A percentile compares a stretch with the other conserved stretches of the same genome.
These are phyloP conservation scores for Epichloe glyceriae DNA, from an alignment of 2,329 filamentous ascomycete species.

Conservation along the genomic window DNA sequence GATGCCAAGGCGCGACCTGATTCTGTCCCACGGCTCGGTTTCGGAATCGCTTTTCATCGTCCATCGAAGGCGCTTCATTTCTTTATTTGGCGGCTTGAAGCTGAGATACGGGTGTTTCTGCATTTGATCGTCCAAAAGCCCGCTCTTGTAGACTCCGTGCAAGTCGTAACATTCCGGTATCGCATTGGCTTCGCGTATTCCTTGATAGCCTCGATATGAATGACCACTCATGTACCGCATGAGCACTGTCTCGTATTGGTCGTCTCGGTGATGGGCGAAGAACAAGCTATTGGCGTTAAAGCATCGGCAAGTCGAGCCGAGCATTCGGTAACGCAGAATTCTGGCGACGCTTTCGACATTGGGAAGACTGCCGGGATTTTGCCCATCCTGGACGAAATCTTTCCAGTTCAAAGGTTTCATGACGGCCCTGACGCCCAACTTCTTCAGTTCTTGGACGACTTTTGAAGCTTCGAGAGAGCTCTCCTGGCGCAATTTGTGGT, in stretches of 20 bases:
- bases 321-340: slow-evolving; percentile 54
- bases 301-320: slow-evolving; percentile 49
- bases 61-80: slow-evolving; percentile 17
- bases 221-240: slow-evolving; percentile 62
- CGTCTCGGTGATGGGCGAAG: slow-evolving; percentile 77
- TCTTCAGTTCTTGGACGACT: slow-evolving; percentile 28
- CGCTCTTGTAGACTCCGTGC: slow-evolving; percentile 57
- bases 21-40: slow-evolving; percentile 10
- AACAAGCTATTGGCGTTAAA: slow-evolving; percentile 47
- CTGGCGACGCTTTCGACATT: slow-evolving; percentile 72
- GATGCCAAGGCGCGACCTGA: slow-evolving; percentile 8
- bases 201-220: slow-evolving; percentile 54
- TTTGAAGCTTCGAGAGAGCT: slow-evolving; percentile 38
- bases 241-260: slow-evolving; percentile 81
- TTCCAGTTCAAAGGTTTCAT: slow-evolving; percentile 34
- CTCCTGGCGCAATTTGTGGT: slow-evolving; percentile 42
- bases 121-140: slow-evolving; percentile 36
- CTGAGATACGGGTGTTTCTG: slow-evolving; percentile 23
- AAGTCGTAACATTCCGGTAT: slow-evolving; percentile 80
- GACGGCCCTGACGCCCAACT: slow-evolving; percentile 21
- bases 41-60: slow-evolving; percentile 17
- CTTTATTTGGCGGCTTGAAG: slow-evolving; percentile 19
- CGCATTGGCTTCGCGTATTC: slow-evolving; percentile 49
- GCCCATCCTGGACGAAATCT: slow-evolving; percentile 14
- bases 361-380: slow-evolving; percentile 27